Percentiles rank a stretch among this genome's conserved stretches.
These are phyloP conservation scores for Chrysoporthe deuterocubensis DNA, from an alignment of 2,329 filamentous ascomycete genomes.

Conservation along the genomic window DNA sequence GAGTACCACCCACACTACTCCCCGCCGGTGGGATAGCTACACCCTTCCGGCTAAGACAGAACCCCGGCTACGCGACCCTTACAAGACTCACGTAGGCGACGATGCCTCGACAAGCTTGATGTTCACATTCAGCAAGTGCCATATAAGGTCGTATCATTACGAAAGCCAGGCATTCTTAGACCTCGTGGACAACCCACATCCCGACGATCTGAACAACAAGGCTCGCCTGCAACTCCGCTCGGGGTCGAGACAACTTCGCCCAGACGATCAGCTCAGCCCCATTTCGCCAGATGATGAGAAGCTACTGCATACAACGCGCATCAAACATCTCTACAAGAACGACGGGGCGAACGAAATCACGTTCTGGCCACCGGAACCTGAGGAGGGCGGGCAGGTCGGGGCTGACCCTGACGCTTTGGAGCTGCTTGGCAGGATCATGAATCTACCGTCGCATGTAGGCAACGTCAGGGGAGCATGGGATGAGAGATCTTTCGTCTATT, in stretches of 20 bases:
- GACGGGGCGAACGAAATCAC: conserved; percentile 29
- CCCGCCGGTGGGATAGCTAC: conserved; percentile 36
- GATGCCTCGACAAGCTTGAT: conserved; percentile 45
- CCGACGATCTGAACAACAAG: conserved; percentile 36
- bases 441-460: conserved; percentile 42
- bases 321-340: conserved; percentile 33
- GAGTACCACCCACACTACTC: neutral
- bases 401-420: conserved; percentile 37
- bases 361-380: conserved; percentile 43
- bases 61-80: conserved; percentile 40
- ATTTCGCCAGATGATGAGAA: conserved; percentile 10
- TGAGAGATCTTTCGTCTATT: conserved; percentile 53
- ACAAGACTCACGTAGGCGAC: conserved; percentile 54
- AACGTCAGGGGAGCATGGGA: conserved; percentile 49
- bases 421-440: conserved; percentile 44
- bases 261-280: conserved; percentile 31
- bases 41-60: conserved; percentile 32
- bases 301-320: conserved; percentile 27
- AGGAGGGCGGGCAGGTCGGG: conserved; percentile 29
- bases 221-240: conserved; percentile 53
- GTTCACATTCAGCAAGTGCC: conserved; percentile 58
- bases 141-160: conserved; percentile 58
- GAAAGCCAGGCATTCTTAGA: conserved; percentile 61
- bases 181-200: conserved; percentile 55
- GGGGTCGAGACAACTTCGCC: conserved; percentile 46